Evolutionary conservation across 148 eudicot genomes (phyloP).

Genomic region (Talinum fruticosum): DNA sequence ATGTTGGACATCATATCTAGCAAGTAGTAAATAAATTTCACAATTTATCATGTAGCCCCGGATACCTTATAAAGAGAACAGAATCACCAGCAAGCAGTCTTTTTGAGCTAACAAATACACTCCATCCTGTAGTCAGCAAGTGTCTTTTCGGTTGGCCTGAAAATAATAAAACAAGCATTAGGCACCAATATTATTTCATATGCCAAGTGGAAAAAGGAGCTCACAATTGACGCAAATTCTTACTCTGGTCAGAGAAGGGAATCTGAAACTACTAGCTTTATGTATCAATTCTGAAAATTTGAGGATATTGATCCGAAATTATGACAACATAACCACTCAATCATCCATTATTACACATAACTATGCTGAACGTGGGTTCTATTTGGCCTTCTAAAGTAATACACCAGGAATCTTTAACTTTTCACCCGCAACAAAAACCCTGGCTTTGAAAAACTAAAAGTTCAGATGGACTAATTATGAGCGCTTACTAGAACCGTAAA

Average conservation of each 20-base stretch:
- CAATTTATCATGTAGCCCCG: neutral
- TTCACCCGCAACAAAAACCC: neutral
- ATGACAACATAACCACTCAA: neutral
- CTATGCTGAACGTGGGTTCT: neutral
- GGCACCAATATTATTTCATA: neutral
- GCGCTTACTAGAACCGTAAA: too few species aligned
- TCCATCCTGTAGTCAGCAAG: slow-evolving; percentile 96
- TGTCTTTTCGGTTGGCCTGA: slow-evolving; percentile 97
- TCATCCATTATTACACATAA: neutral
- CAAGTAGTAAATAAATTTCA: neutral
- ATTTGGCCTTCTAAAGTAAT: neutral
- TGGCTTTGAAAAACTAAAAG: neutral
- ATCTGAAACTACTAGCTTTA: neutral
- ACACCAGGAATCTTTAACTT: neutral
- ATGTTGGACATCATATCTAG: slow-evolving; percentile 1
- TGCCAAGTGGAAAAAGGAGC: neutral
- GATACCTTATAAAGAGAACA: slow-evolving; percentile 87
- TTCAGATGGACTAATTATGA: neutral
- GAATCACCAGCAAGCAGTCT: slow-evolving; percentile 92
- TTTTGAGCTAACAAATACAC: slow-evolving; percentile 91
- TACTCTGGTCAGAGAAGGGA: neutral
- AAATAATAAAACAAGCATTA: slow-evolving; percentile 19
- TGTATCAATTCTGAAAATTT: neutral
- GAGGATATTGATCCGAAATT: neutral
- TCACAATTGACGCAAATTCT: neutral